A percentile compares a stretch with the other conserved stretches of the same genome.
Conservation (phyloP, 257 asterid species). For the Thymus mandschuricus region DNA sequence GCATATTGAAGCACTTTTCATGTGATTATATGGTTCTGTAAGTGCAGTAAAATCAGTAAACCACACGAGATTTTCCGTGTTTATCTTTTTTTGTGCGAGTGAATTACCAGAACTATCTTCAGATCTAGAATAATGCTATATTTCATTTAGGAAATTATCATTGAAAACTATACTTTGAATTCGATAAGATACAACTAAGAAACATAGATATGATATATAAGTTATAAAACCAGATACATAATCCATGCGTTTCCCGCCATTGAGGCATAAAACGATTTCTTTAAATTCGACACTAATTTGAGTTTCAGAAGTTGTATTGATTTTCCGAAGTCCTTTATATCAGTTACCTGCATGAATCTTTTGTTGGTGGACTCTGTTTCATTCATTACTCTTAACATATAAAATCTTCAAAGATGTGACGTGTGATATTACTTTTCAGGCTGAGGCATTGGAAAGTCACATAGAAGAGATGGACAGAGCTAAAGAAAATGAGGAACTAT, state of each 20-base stretch:
- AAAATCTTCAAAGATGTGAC: constrained; percentile 19
- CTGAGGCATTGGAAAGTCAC: constrained; percentile 53
- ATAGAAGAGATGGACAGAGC: constrained; percentile 49
- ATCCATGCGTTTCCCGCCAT: not conserved
- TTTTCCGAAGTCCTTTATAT: constrained; percentile 1
- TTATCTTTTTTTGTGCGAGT: not conserved
- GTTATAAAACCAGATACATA: not conserved
- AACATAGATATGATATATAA: not conserved
- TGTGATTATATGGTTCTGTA: constrained; percentile 3
- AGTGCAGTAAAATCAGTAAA: not conserved
- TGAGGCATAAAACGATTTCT: constrained; percentile 1
- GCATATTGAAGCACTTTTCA: constrained; percentile 20
- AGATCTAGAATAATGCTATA: not conserved
- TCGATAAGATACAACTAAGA: not conserved
- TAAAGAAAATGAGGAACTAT: constrained; percentile 55
- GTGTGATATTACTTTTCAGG: constrained; percentile 49
- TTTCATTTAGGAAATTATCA: not conserved
- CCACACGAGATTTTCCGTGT: not conserved
- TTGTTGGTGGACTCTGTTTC: constrained; percentile 19
- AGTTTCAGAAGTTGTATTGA: not conserved
- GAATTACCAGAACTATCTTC: not conserved
- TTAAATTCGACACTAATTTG: not conserved
- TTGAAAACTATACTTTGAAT: not conserved
- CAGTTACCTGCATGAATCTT: constrained; percentile 14
- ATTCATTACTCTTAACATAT: constrained; percentile 7